Evolutionary conservation across 1,284 basidiomycete genomes (phyloP).

Genomic region (Hypsizygus ulmarius): DNA sequence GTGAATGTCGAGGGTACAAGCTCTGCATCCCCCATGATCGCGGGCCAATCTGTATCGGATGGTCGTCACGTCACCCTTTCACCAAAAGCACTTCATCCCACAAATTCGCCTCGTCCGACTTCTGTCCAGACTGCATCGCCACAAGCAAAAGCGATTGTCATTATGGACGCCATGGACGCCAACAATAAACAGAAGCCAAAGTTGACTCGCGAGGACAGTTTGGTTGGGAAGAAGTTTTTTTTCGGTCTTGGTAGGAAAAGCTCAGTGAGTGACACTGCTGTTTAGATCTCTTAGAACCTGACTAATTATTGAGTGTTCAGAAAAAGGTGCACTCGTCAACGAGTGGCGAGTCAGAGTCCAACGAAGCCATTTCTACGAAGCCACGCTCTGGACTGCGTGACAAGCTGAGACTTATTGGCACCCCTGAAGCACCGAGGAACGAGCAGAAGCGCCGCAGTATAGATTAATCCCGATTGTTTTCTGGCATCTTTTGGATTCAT

Average conservation of each 20-base stretch:
- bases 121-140: conserved; percentile 34
- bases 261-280: conserved; percentile 29
- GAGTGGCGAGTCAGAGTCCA: conserved; percentile 10
- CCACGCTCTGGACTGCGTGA: conserved; percentile 32
- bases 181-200: conserved; percentile 40
- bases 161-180: conserved; percentile 54
- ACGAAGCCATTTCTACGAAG: conserved; percentile 22
- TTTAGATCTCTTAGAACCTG: not conserved
- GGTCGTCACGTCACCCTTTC: not conserved
- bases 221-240: conserved; percentile 33
- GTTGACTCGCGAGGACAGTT: conserved; percentile 19
- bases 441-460: conserved; percentile 35
- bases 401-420: conserved; percentile 30
- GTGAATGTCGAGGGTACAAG: conserved; percentile 53
- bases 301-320: conserved; percentile 7
- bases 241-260: conserved; percentile 39
- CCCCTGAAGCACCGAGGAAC: conserved; percentile 33
- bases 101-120: too few species aligned
- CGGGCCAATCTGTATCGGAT: conserved; percentile 8
- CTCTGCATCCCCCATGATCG: conserved; percentile 3
- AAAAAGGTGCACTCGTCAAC: conserved; percentile 16
- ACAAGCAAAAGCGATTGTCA: conserved; percentile 57
- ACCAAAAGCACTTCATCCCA: not conserved
- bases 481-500: not conserved
- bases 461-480: conserved; percentile 23